A percentile compares a stretch with the other conserved stretches of the same genome.
phyloP scores from a whole-genome alignment of 768 basidiomycete genomes.

The Lentinula sp. region DNA sequence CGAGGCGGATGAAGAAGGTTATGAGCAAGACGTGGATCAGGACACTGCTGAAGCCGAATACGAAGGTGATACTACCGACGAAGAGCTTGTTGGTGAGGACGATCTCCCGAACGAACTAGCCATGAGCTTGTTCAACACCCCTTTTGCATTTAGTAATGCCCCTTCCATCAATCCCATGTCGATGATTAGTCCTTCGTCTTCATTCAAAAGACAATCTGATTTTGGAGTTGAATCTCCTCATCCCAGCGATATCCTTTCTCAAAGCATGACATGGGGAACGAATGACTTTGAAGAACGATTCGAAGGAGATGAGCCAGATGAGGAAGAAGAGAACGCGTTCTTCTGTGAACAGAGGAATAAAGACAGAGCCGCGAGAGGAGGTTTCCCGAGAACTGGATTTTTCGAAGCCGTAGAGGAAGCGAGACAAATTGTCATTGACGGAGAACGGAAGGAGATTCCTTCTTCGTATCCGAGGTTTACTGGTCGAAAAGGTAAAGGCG shows the following conservation, averaged over 20 bases:
- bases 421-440: constrained; percentile 41
- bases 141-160: constrained; percentile 37
- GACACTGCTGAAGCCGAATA: constrained; percentile 33
- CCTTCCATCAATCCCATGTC: constrained; percentile 70
- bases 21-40: constrained; percentile 36
- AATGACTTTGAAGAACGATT: constrained; percentile 33
- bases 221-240: constrained; percentile 40
- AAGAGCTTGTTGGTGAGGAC: constrained; percentile 74
- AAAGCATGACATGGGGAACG: constrained; percentile 43
- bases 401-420: constrained; percentile 31
- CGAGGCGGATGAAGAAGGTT: constrained; percentile 34
- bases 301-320: constrained; percentile 22
- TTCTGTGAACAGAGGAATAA: constrained; percentile 25
- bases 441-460: constrained; percentile 35
- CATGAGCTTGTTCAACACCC: constrained; percentile 66
- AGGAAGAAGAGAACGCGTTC: constrained; percentile 1
- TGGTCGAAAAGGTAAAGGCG: neutral
- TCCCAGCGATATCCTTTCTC: constrained; percentile 65
- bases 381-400: constrained; percentile 20
- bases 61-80: constrained; percentile 77
- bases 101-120: constrained; percentile 72
- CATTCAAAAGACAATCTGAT: constrained; percentile 12
- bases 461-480: constrained; percentile 38
- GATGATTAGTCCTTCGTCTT: constrained; percentile 51
- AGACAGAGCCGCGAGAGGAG: constrained; percentile 11